Percentiles rank a stretch among this genome's conserved stretches.
phyloP scores from a whole-genome alignment of 2,329 filamentous ascomycete species.

The Botrytis fragariae region DNA sequence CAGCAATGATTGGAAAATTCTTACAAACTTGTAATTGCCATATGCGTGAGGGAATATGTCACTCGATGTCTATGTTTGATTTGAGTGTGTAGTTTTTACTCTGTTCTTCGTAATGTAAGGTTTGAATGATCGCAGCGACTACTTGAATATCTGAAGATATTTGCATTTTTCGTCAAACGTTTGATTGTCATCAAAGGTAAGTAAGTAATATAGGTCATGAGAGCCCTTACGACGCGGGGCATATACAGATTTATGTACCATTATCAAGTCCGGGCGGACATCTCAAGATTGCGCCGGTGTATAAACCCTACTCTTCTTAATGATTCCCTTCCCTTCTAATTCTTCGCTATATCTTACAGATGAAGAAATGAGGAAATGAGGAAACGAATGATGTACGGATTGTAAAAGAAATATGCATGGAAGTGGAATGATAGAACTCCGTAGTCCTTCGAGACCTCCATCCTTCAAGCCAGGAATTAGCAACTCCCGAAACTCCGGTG shows the following conservation, averaged over 20 bases:
- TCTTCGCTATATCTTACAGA: not conserved
- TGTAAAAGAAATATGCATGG: not conserved
- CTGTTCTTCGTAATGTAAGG: not conserved
- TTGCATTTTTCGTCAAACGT: not conserved
- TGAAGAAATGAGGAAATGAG: not conserved
- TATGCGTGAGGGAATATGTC: not conserved
- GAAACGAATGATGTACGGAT: not conserved
- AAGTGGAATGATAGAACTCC: not conserved
- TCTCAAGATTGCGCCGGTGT: not conserved
- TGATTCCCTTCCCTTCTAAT: not conserved
- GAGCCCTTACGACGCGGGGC: not conserved
- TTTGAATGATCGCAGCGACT: not conserved
- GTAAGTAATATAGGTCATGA: not conserved
- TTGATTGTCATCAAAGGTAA: not conserved
- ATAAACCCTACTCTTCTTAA: not conserved
- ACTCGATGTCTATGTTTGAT: not conserved
- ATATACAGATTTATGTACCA: not conserved
- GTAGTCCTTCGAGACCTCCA: not conserved
- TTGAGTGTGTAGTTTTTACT: too few species aligned
- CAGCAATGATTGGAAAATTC: not conserved
- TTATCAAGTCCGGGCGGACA: not conserved
- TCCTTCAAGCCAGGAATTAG: not conserved
- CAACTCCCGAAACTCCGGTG: too few species aligned
- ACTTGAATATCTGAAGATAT: not conserved
- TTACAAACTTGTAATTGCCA: not conserved